Percentiles rank a stretch among this genome's conserved stretches.
Evolutionary conservation across 306 rosid genomes (phyloP).

Genomic region (Quercus ilex): DNA sequence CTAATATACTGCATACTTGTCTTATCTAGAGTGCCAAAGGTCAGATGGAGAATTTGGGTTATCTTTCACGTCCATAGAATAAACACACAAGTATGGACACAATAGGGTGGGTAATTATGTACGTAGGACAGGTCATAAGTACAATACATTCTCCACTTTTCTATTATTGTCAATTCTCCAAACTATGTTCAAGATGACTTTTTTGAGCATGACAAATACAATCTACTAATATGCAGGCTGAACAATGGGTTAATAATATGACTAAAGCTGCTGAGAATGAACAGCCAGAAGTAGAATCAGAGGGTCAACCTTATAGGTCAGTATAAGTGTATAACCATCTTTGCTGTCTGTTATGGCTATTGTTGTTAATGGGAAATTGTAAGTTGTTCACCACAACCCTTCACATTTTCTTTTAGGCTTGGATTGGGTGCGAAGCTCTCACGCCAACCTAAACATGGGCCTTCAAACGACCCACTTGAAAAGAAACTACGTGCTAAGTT

Average conservation of each 20-base stretch:
- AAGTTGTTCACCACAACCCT: neutral
- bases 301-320: conserved; percentile 59
- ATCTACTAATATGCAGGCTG: conserved; percentile 53
- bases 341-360: neutral
- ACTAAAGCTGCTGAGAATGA: conserved; percentile 47
- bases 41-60: neutral
- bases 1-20: neutral
- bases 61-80: neutral
- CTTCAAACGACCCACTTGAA: conserved; percentile 66
- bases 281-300: conserved; percentile 27
- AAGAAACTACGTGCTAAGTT: conserved; percentile 59
- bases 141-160: neutral
- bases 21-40: neutral
- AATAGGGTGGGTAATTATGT: neutral
- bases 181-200: neutral
- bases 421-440: conserved; percentile 82
- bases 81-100: neutral
- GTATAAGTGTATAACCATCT: conserved; percentile 4
- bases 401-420: conserved; percentile 45
- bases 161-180: neutral
- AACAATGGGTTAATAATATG: conserved; percentile 73
- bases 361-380: neutral
- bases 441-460: conserved; percentile 47
- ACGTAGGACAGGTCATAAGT: neutral
- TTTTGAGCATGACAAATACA: neutral